These are phyloP conservation scores for Ustilago trichophora DNA, from an alignment of 1,284 basidiomycete species.

Conservation along the genomic window DNA sequence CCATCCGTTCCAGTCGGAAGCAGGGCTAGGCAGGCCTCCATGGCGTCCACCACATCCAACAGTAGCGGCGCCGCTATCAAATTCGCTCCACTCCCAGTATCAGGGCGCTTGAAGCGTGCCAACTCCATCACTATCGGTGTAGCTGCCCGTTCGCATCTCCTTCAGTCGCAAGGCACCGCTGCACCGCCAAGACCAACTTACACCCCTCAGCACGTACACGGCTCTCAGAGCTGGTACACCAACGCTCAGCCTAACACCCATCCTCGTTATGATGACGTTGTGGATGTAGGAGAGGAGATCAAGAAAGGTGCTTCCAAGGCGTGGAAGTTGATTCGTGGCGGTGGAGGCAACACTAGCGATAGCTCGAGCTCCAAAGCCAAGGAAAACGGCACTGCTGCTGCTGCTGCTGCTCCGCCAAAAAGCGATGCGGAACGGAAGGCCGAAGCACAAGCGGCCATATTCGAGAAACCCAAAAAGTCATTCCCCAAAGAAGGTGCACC, in stretches of 20 bases:
- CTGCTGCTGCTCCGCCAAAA: background rate
- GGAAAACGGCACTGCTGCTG: background rate
- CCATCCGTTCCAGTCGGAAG: background rate
- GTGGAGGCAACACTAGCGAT: slow-evolving; percentile 18
- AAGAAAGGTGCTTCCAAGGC: slow-evolving; percentile 49
- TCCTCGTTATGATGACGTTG: slow-evolving; percentile 30
- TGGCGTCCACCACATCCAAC: slow-evolving; percentile 29
- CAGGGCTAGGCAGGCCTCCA: slow-evolving; percentile 20
- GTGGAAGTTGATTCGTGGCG: slow-evolving; percentile 50
- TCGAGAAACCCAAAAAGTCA: slow-evolving; percentile 29
- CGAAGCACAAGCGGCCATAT: slow-evolving; percentile 1
- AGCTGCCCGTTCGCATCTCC: slow-evolving; percentile 57
- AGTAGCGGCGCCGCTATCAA: slow-evolving; percentile 51
- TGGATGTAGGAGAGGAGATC: slow-evolving; percentile 59
- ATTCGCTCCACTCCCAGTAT: slow-evolving; percentile 55
- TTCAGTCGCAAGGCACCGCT: slow-evolving; percentile 56
- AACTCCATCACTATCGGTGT: slow-evolving; percentile 64
- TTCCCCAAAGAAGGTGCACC: slow-evolving; percentile 48
- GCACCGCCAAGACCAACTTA: slow-evolving; percentile 24
- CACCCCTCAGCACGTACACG: slow-evolving; percentile 36
- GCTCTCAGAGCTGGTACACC: slow-evolving; percentile 41
- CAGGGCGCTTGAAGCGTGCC: slow-evolving; percentile 56
- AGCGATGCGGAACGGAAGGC: background rate
- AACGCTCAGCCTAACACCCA: slow-evolving; percentile 4
- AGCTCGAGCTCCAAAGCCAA: slow-evolving; percentile 2